Evolutionary conservation across 306 rosid species (phyloP).

Genomic region (Quercus alba): DNA sequence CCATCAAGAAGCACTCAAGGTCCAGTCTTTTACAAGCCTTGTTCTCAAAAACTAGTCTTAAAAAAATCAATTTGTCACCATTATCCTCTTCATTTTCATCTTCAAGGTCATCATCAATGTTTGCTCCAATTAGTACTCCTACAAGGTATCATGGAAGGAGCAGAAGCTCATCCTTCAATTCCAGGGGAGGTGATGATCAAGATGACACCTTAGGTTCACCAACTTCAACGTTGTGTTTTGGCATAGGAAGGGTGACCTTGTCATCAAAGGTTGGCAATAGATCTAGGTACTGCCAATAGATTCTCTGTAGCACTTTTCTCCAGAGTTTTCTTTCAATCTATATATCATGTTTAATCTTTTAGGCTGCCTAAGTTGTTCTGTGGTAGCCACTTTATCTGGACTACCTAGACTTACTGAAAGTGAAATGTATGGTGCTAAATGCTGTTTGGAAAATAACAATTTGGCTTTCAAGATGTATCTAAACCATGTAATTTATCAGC

Average conservation of each 20-base stretch:
- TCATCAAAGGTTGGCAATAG: neutral
- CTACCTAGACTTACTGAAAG: neutral
- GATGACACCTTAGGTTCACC: conserved; percentile 32
- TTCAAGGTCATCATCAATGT: conserved; percentile 19
- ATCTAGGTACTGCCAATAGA: conserved; percentile 15
- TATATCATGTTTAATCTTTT: neutral
- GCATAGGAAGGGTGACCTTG: conserved; percentile 18
- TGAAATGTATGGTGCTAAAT: neutral
- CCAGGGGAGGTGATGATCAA: conserved; percentile 28
- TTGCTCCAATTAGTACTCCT: neutral
- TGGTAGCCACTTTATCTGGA: neutral
- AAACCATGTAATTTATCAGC: conserved; percentile 5
- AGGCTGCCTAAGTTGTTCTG: neutral
- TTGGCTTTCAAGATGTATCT: conserved; percentile 14
- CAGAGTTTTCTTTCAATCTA: conserved; percentile 18
- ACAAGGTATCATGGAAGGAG: conserved; percentile 6
- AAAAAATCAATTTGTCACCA: conserved; percentile 18
- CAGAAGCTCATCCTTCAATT: conserved; percentile 49
- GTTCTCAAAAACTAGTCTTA: conserved; percentile 40
- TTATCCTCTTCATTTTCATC: conserved; percentile 3
- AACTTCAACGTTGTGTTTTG: conserved; percentile 54
- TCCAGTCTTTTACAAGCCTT: conserved; percentile 40
- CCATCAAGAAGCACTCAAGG: conserved; percentile 38
- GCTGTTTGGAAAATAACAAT: conserved; percentile 17
- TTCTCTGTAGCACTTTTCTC: conserved; percentile 22